Base-by-base conservation (phyloP, 2,329 filamentous ascomycete species). In the Gaeumannomyces tritici region DNA sequence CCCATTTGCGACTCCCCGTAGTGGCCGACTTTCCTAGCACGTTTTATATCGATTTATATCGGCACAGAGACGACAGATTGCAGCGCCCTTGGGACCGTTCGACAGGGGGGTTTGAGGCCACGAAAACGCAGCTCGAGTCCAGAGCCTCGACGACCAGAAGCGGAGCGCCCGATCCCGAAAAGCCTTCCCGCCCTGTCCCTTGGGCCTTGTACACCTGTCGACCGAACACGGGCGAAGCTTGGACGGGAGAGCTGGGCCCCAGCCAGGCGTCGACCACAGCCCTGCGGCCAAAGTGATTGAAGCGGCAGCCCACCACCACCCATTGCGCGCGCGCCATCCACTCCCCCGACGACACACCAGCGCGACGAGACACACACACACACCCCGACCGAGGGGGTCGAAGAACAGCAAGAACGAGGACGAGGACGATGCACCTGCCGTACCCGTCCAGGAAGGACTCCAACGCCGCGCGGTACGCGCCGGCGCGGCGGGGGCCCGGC, bases 371-470 rank as follows among this genome's bases (percentile, higher is more conserved):
- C n/a, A 13, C 3, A n/a, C 15, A 4, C 7, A 47, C 5, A 21
- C 42, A 42, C 8, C 29, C 8, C 8, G 29, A 29, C 4, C 29
- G 7, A n/a, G 42, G 21, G 33, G 42, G 21, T n/a, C n/a, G 24
- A 57, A 31, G 26, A 9, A 31, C 21, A 27, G 24, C 31, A 60
- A 54, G 29, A 42, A 24, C 12, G 12, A 27, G 57, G 42, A 27
- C 56, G 42, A 79, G 69, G 7, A 65, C 61, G 68, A 95, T 96
- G 91, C 93, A 96, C 75, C 92, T 93, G 80, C 91, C 93, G 66
- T 87, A 96, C 69, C 92, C 92, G 62, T 85, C 91, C 70, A 89
- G 92, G 74, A 96, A 93, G 77, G 86, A 84, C 71, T 93, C 90
- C 67, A 86, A 89, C 71, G 85, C 89, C 67, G 85, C 87, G 67